Conservation (phyloP, 768 basidiomycete genomes). For the Serendipita sp. region DNA sequence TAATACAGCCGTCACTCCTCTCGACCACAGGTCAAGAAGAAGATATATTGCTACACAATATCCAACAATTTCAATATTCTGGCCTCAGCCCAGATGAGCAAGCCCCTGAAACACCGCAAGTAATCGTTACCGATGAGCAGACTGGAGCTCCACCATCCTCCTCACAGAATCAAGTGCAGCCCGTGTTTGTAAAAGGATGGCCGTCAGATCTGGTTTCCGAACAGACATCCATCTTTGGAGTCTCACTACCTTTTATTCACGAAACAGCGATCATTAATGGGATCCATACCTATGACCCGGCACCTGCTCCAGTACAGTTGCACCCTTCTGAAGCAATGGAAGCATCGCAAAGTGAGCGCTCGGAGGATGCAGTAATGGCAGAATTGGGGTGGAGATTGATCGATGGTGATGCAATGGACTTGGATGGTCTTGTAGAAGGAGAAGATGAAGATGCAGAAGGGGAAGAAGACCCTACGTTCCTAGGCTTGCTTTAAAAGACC, state of each 20-base stretch:
- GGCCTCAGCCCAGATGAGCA: not conserved
- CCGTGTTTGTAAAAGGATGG: not conserved
- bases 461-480: slow-evolving; percentile 13
- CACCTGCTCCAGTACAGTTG: not conserved
- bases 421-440: slow-evolving; percentile 10
- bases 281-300: not conserved
- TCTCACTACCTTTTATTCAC: not conserved
- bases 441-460: slow-evolving; percentile 16
- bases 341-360: not conserved
- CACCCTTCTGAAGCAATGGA: not conserved
- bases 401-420: not conserved
- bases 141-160: not conserved
- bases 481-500: not conserved
- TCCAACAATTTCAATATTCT: not conserved
- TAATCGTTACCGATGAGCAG: not conserved
- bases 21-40: not conserved
- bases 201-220: not conserved
- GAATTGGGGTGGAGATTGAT: slow-evolving; percentile 16
- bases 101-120: not conserved
- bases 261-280: not conserved
- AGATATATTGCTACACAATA: not conserved
- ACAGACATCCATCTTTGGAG: not conserved
- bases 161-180: not conserved
- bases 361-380: slow-evolving; percentile 3
- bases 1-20: not conserved